Percentiles rank a stretch among this genome's conserved stretches.
These are phyloP conservation scores for Nissolia schottii DNA, from an alignment of 306 rosid species.

Conservation along the genomic window DNA sequence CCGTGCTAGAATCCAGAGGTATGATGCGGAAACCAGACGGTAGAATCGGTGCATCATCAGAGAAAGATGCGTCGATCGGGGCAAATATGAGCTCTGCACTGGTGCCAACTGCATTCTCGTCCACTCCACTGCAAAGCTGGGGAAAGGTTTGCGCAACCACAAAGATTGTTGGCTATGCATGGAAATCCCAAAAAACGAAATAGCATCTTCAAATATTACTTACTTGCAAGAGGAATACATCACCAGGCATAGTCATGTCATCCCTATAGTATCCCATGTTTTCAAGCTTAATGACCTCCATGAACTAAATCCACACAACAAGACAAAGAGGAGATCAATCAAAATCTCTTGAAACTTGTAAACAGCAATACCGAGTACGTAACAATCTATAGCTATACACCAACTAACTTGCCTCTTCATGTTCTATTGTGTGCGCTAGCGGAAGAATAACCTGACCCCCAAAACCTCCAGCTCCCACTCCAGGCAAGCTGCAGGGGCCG, in stretches of 20 bases:
- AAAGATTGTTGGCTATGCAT: constrained; percentile 19
- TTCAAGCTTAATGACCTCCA: constrained; percentile 96
- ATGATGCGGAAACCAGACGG: constrained; percentile 95
- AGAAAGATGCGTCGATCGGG: constrained; percentile 96
- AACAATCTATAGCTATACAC: background rate
- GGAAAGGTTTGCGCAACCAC: constrained; percentile 19
- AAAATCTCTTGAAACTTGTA: background rate
- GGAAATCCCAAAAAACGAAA: background rate
- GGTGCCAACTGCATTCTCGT: constrained; percentile 79
- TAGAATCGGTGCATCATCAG: constrained; percentile 93
- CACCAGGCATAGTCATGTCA: constrained; percentile 83
- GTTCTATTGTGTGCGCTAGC: constrained; percentile 87
- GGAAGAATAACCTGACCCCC: constrained; percentile 99
- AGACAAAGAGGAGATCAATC: too few relatives aligned
- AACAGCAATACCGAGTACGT: background rate
- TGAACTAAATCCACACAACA: too few relatives aligned
- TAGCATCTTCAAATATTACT: constrained; percentile 23
- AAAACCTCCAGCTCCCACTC: constrained; percentile 61
- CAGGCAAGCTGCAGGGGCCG: constrained; percentile 78
- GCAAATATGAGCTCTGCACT: constrained; percentile 92
- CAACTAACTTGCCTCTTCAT: constrained; percentile 81
- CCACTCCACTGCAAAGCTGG: constrained; percentile 92
- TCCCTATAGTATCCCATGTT: constrained; percentile 91
- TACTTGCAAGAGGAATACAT: constrained; percentile 95
- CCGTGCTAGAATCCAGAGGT: constrained; percentile 78